Conservation (phyloP, 768 basidiomycete genomes). For the Melanogaster broomeanus region DNA sequence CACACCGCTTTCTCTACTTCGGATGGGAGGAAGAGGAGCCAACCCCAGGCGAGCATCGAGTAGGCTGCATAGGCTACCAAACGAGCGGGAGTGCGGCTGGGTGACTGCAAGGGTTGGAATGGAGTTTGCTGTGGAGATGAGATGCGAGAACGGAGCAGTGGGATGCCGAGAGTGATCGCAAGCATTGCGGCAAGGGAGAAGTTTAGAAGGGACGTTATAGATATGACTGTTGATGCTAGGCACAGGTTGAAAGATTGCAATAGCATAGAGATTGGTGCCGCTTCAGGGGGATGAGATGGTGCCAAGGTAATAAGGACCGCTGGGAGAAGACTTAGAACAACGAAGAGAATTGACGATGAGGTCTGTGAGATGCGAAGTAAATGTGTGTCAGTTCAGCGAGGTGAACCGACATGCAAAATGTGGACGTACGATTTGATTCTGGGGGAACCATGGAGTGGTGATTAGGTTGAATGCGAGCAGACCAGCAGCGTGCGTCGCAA, state of each 20-base stretch:
- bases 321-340: conserved; percentile 34
- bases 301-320: conserved; percentile 32
- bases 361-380: conserved; percentile 16
- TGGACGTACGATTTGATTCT: conserved; percentile 41
- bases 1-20: conserved; percentile 56
- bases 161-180: conserved; percentile 62
- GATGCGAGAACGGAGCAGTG: conserved; percentile 52
- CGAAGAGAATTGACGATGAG: conserved; percentile 29
- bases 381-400: neutral
- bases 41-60: conserved; percentile 52
- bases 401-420: neutral
- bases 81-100: conserved; percentile 24
- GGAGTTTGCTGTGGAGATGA: conserved; percentile 17
- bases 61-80: conserved; percentile 37
- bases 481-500: conserved; percentile 58
- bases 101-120: conserved; percentile 14
- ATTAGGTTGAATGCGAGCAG: conserved; percentile 49
- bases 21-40: conserved; percentile 50
- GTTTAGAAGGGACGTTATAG: conserved; percentile 85
- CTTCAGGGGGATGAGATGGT: conserved; percentile 23
- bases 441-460: conserved; percentile 46
- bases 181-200: conserved; percentile 84
- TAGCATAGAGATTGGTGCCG: conserved; percentile 45
- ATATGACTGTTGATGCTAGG: conserved; percentile 83
- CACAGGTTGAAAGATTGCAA: conserved; percentile 80